Conservation (phyloP, 192 early-diverging fungal genomes). For the Kickxella alabastrina region DNA sequence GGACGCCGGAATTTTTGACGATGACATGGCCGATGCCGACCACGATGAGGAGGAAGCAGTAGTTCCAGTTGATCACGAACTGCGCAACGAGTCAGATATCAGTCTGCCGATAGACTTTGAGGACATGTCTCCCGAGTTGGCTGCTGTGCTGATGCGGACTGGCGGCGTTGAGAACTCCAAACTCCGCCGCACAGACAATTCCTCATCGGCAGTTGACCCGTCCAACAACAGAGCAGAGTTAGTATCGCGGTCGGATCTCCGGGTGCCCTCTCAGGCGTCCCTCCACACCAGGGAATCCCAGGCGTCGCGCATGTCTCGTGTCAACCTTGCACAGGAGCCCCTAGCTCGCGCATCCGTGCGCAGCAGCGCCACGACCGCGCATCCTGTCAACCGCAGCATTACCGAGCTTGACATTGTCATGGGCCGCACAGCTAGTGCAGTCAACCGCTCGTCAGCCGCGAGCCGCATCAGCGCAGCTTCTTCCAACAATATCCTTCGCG, state of each 20-base stretch:
- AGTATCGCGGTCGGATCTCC: no score
- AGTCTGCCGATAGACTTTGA: conserved; percentile 43
- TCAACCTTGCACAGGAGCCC: neutral
- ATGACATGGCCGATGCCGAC: conserved; percentile 14
- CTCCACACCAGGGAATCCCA: neutral
- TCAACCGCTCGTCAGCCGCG: conserved; percentile 7
- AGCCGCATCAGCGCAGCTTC: conserved; percentile 14
- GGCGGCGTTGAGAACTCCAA: conserved; percentile 29
- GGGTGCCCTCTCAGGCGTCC: neutral
- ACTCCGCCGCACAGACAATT: conserved; percentile 30
- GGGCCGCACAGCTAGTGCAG: conserved; percentile 38
- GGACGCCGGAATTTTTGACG: conserved; percentile 23
- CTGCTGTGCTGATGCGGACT: conserved; percentile 42
- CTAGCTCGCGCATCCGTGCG: neutral
- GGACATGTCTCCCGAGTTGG: conserved; percentile 45
- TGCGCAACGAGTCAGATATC: conserved; percentile 29
- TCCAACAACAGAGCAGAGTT: no score
- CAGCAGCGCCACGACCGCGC: neutral
- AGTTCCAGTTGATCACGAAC: conserved; percentile 22
- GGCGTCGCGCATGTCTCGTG: neutral
- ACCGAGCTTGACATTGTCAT: conserved; percentile 51
- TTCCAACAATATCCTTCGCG: conserved; percentile 15
- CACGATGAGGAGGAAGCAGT: conserved; percentile 31
- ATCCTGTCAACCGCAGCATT: conserved; percentile 17
- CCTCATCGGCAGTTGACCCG: conserved; percentile 5